phyloP scores from a whole-genome alignment of 2,329 filamentous ascomycete genomes.

The Purpureocillium lavendulum region DNA sequence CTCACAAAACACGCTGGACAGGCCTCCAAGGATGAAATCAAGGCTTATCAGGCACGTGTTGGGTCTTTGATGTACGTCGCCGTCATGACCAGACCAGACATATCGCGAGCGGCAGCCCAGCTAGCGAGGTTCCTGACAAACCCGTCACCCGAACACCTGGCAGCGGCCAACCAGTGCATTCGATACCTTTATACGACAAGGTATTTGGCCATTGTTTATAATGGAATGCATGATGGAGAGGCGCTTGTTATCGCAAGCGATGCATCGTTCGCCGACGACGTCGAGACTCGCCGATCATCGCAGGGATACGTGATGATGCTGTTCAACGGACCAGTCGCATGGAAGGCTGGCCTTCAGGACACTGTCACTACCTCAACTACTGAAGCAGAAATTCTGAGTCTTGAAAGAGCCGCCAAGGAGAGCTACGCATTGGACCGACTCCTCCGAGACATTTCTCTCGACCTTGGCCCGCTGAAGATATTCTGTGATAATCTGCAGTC shows the following conservation, averaged over 20 bases:
- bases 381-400: too few relatives aligned
- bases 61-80: too few relatives aligned
- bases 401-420: neutral
- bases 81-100: neutral
- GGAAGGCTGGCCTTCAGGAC: neutral
- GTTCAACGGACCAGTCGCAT: neutral
- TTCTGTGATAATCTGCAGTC: constrained; percentile 1
- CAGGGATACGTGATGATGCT: neutral
- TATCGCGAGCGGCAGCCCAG: neutral
- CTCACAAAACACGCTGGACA: neutral
- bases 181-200: neutral
- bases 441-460: neutral
- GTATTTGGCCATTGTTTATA: neutral
- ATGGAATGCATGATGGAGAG: neutral
- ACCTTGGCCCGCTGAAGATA: constrained; percentile 1
- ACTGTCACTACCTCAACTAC: neutral
- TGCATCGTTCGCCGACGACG: constrained; percentile 1
- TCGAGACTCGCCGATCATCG: too few relatives aligned
- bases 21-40: too few relatives aligned
- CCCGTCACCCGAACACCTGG: neutral
- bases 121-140: neutral
- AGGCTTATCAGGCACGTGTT: too few relatives aligned
- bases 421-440: neutral
- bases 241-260: neutral
- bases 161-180: neutral